Evolutionary conservation across 1,284 basidiomycete genomes (phyloP).

Genomic region (Anthracocystis walkeri): DNA sequence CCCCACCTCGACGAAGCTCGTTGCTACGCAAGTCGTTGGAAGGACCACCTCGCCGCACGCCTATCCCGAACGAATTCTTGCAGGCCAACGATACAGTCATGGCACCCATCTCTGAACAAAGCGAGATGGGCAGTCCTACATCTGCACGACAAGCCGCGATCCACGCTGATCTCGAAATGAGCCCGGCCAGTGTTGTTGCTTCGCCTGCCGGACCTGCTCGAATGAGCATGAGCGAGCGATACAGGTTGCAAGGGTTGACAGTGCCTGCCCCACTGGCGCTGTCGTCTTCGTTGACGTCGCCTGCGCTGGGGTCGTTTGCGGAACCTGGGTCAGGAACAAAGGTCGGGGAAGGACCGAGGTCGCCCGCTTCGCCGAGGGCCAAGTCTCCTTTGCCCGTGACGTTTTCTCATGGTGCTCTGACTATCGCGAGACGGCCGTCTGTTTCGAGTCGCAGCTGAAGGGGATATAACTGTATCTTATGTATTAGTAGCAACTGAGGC

Average conservation of each 20-base stretch:
- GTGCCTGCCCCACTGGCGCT: slow-evolving; percentile 38
- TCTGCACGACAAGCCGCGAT: slow-evolving; percentile 12
- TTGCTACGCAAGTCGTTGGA: slow-evolving; percentile 29
- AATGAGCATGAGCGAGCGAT: slow-evolving; percentile 51
- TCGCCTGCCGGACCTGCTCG: slow-evolving; percentile 15
- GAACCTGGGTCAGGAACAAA: slow-evolving; percentile 20
- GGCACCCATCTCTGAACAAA: slow-evolving; percentile 48
- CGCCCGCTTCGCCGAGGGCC: slow-evolving; percentile 14
- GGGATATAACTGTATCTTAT: neutral
- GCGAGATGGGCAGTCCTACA: slow-evolving; percentile 40
- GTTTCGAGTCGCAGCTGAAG: slow-evolving; percentile 7
- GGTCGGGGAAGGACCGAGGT: slow-evolving; percentile 13
- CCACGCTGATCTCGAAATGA: slow-evolving; percentile 28
- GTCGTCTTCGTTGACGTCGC: slow-evolving; percentile 32
- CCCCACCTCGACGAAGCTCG: slow-evolving; percentile 44
- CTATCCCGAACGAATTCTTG: slow-evolving; percentile 25
- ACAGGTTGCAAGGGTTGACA: slow-evolving; percentile 30
- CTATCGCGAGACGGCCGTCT: slow-evolving; percentile 22
- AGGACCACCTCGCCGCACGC: slow-evolving; percentile 11
- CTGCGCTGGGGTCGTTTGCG: slow-evolving; percentile 6
- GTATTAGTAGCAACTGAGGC: neutral
- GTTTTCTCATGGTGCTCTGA: slow-evolving; percentile 29
- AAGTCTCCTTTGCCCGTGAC: slow-evolving; percentile 17
- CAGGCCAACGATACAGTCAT: slow-evolving; percentile 27
- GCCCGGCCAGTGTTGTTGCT: slow-evolving; percentile 17